Evolutionary conservation across 192 early-diverging fungal species (phyloP), one percentile per base, ranked within the genome.

Genomic region (Spizellomyces punctatus): DNA sequence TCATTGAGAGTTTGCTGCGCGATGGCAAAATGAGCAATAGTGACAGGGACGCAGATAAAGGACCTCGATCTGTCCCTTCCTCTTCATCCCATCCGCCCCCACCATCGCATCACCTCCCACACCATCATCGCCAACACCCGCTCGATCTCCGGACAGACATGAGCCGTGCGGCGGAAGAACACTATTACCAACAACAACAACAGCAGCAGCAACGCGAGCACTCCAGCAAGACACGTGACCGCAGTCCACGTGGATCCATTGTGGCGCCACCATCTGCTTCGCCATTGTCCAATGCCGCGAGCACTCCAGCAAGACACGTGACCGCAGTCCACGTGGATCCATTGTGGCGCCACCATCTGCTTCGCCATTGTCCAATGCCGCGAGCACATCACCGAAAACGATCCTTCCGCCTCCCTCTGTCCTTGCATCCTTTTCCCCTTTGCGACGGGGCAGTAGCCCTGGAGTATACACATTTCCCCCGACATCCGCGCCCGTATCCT

Each of bases 401-500:
- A 70, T 27, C 45, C 59, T 62, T 7, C 68, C 68, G 9, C 68
- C 68, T 10, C 68, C 57, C 27, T 46, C 58, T 59, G 68, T 49
- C 58, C 68, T 59, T 17, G 58, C 58, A 21, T 22, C 68, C 7
- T 70, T 62, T 45, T 36, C 21, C 22, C 66, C 66, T 2, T 1
- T 54, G 27, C 27, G 27, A 36, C 27, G 27, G 27, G 27, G 27
- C 27, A 36, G 27, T 36, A 36, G 27, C 27, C 27, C 27, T 36
- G 27, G 27, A 36, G 3, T 36, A 36, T 36, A 36, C 27, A 36
- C 27, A 36, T 36, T 36, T 36, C 27, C 27, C 27, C 27, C 27
- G 27, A 36, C 27, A 36, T 36, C 27, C 27, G 3, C 27, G 3
- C 27, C 27, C 0, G 27, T 3, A 36, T 36, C 27, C 27, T 36